These are phyloP conservation scores for Elasticomyces elasticus DNA, from an alignment of 495 filamentous ascomycete genomes.

Conservation along the genomic window DNA sequence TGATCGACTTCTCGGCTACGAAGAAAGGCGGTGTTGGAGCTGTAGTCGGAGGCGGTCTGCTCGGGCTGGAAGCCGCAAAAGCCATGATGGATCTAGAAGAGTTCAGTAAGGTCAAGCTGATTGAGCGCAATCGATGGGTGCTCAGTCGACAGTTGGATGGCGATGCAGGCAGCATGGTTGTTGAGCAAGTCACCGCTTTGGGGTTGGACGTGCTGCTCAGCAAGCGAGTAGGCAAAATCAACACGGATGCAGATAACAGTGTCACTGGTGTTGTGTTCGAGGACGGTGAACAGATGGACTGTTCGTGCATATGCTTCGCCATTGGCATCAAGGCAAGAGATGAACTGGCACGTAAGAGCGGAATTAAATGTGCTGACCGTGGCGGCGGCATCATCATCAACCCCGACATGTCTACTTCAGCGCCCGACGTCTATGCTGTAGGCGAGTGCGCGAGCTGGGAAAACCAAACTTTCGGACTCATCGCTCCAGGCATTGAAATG, in stretches of 20 bases:
- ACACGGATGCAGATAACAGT: slow-evolving; percentile 53
- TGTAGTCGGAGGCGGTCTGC: slow-evolving; percentile 82
- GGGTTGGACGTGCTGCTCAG: slow-evolving; percentile 76
- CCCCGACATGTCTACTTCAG: slow-evolving; percentile 61
- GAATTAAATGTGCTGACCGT: slow-evolving; percentile 63
- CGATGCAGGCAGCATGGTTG: slow-evolving; percentile 76
- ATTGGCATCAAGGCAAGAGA: slow-evolving; percentile 83
- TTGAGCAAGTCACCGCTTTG: slow-evolving; percentile 70
- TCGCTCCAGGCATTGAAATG: slow-evolving; percentile 93
- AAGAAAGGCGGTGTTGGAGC: slow-evolving; percentile 62
- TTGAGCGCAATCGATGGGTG: slow-evolving; percentile 87
- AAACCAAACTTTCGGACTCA: slow-evolving; percentile 84
- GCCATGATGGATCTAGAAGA: slow-evolving; percentile 84
- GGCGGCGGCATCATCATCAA: slow-evolving; percentile 73
- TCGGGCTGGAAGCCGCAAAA: slow-evolving; percentile 89
- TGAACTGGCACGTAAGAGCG: slow-evolving; percentile 59
- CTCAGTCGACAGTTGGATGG: slow-evolving; percentile 75
- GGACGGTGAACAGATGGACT: slow-evolving; percentile 74
- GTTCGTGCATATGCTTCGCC: slow-evolving; percentile 82
- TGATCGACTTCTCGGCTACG: slow-evolving; percentile 62
- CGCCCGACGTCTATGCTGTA: slow-evolving; percentile 73
- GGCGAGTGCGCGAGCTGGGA: slow-evolving; percentile 95
- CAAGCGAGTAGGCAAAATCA: slow-evolving; percentile 65
- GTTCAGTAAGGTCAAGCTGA: slow-evolving; percentile 67
- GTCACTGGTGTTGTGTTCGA: slow-evolving; percentile 73